Evolutionary conservation across 768 basidiomycete genomes (phyloP), one percentile per base, ranked within the genome.

Genomic region (Daedalea quercina): DNA sequence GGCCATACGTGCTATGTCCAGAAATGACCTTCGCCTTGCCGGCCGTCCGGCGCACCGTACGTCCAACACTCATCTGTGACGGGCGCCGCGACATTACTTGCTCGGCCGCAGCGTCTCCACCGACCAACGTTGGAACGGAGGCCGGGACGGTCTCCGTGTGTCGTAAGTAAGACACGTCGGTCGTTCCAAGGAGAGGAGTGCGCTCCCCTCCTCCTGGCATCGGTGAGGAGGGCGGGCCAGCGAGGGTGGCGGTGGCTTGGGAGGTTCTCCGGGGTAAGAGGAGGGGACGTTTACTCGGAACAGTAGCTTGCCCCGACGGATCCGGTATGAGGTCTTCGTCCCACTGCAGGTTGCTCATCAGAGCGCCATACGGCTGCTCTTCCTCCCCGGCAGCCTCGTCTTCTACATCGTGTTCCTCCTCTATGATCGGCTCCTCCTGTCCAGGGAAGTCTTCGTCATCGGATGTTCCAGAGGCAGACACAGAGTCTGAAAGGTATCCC

Each of bases 1-100:
- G 85, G 22, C 84, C 84, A 59, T 82, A 87, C 8, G 85, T 86
- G 54, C 85, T 87, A 61, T 78, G 74, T 6, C 85, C 85, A 3
- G 67, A 69, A 52, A 28, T 17, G 9, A 40, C 13, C 31, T 52
- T 45, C 28, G 26, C 31, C 15, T 34, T 37, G 37, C 28, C 26
- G 63, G 58, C 53, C 71, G 54, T 25, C 40, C 43, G 47, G 26
- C 50, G 23, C 15, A 9, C 19, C 22, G 66, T 60, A 22, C 56
- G 60, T 26, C 55, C 53, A 20, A 60, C 34, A 50, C 53, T 28
- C 19, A 47, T 24, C 13, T 49, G 50, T 8, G 52, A 45, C 70
- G 56, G 45, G 24, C 44, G 20, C 52, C 56, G 17, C 13, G 22
- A 47, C 34, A 40, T 40, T 2, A n/a, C 34, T 33, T 8, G n/a